Percentiles rank a stretch among this genome's conserved stretches.
Evolutionary conservation across 257 asterid species (phyloP).

Genomic region (Perilla frutescens): DNA sequence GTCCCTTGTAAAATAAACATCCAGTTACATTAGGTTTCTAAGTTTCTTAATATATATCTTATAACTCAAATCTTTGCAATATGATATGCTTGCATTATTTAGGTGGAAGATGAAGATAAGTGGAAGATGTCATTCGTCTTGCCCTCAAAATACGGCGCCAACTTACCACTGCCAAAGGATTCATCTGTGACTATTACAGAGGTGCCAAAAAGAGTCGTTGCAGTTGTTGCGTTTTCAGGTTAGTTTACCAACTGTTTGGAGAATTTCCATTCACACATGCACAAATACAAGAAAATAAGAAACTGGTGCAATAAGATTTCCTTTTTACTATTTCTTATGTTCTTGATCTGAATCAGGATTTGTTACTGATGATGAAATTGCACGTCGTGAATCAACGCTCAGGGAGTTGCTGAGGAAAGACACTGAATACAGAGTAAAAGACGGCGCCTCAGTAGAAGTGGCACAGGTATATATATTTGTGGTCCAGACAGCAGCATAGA

Average conservation of each 20-base stretch:
- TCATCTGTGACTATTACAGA: conserved; percentile 66
- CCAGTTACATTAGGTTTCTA: conserved; percentile 9
- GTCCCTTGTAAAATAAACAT: no score
- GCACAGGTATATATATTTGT: conserved; percentile 69
- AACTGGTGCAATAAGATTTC: not conserved
- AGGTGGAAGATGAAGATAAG: conserved; percentile 63
- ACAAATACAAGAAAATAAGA: not conserved
- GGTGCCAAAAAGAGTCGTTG: conserved; percentile 68
- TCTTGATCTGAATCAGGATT: conserved; percentile 55
- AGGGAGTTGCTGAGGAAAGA: conserved; percentile 57
- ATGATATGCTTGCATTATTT: conserved; percentile 15
- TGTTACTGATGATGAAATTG: conserved; percentile 76
- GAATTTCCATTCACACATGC: not conserved
- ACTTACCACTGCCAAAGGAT: conserved; percentile 83
- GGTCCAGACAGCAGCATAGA: not conserved
- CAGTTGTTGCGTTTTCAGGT: conserved; percentile 90
- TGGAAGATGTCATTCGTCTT: conserved; percentile 87
- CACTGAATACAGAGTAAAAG: conserved; percentile 56
- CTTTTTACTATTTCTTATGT: no score
- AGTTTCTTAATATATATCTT: not conserved
- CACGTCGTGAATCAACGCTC: conserved; percentile 65
- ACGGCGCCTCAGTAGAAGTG: conserved; percentile 66
- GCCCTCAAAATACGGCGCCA: conserved; percentile 85
- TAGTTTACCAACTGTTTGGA: conserved; percentile 18
- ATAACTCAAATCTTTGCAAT: not conserved